Evolutionary conservation across 768 basidiomycete genomes (phyloP).

Genomic region (Nevesoporus exiguus): DNA sequence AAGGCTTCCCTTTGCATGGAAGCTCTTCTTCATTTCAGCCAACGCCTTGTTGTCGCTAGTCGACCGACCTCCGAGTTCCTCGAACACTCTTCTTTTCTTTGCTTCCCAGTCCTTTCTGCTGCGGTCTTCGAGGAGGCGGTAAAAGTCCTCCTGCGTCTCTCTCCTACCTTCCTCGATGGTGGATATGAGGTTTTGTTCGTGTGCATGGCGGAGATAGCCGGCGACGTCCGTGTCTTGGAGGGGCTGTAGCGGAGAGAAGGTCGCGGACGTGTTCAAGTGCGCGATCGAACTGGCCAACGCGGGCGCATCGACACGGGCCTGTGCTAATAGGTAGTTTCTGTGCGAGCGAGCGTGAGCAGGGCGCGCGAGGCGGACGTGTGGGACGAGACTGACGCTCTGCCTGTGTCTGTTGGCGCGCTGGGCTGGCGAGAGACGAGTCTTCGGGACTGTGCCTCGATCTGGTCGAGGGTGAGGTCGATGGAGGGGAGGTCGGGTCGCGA

Average conservation of each 20-base stretch:
- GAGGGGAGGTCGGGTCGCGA: slow-evolving; percentile 80
- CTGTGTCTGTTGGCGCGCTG: slow-evolving; percentile 57
- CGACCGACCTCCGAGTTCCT: slow-evolving; percentile 76
- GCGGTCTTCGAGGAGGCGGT: slow-evolving; percentile 71
- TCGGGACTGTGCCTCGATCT: slow-evolving; percentile 91
- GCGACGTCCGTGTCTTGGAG: slow-evolving; percentile 93
- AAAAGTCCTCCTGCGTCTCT: slow-evolving; percentile 83
- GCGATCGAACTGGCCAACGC: slow-evolving; percentile 81
- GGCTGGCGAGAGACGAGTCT: slow-evolving; percentile 74
- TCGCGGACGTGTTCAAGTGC: slow-evolving; percentile 73
- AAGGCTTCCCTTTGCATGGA: slow-evolving; percentile 53
- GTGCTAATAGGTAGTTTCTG: slow-evolving; percentile 90
- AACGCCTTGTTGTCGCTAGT: slow-evolving; percentile 52
- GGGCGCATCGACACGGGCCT: slow-evolving; percentile 92
- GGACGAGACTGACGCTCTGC: slow-evolving; percentile 60
- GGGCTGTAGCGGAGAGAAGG: slow-evolving; percentile 86
- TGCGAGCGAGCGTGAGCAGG: slow-evolving; percentile 1
- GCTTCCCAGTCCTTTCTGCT: slow-evolving; percentile 84
- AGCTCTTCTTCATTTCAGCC: slow-evolving; percentile 59
- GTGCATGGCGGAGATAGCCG: slow-evolving; percentile 91
- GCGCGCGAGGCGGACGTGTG: slow-evolving; percentile 5
- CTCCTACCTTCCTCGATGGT: slow-evolving; percentile 89
- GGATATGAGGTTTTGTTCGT: slow-evolving; percentile 91
- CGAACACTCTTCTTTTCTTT: slow-evolving; percentile 85
- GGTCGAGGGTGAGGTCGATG: slow-evolving; percentile 86